Conservation (phyloP, 176 grass and related monocot species). For the Coix lacrymajobi region DNA sequence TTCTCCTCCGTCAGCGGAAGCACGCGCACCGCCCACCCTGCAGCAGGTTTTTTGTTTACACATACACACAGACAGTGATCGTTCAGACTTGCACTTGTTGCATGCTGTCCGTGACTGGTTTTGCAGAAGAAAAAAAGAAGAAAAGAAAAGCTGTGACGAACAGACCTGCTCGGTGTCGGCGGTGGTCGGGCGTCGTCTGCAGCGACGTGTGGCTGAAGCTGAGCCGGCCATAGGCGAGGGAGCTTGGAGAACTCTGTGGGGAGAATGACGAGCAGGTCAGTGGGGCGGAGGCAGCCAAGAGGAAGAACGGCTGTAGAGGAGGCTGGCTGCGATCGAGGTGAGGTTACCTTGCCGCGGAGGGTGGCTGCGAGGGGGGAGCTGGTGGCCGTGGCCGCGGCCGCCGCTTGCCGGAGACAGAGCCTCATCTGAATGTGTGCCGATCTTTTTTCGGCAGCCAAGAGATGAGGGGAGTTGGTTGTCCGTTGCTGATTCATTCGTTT, state of each 20-base stretch:
- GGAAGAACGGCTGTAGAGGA: background rate
- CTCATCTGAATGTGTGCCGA: constrained; percentile 24
- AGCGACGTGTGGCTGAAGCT: constrained; percentile 32
- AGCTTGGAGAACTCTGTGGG: constrained; percentile 25
- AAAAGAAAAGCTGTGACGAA: background rate
- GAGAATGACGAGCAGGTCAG: background rate
- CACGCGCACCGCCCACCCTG: constrained; percentile 55
- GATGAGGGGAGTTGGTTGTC: background rate
- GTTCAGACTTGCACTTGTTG: background rate
- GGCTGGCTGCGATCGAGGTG: background rate
- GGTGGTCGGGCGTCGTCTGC: background rate
- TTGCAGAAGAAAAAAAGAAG: background rate
- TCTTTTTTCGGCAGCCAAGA: background rate
- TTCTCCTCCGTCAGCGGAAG: constrained; percentile 83
- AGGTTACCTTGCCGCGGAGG: constrained; percentile 16
- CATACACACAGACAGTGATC: background rate
- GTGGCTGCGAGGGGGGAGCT: background rate
- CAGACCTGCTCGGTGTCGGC: constrained; percentile 13
- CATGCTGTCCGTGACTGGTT: background rate
- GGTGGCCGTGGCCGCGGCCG: constrained; percentile 8
- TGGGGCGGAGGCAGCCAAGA: background rate
- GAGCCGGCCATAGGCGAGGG: constrained; percentile 39
- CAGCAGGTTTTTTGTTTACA: background rate
- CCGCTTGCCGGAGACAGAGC: constrained; percentile 40
- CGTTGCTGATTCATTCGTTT: background rate